phyloP scores from a whole-genome alignment of 257 asterid genomes.

The Striga asiatica region DNA sequence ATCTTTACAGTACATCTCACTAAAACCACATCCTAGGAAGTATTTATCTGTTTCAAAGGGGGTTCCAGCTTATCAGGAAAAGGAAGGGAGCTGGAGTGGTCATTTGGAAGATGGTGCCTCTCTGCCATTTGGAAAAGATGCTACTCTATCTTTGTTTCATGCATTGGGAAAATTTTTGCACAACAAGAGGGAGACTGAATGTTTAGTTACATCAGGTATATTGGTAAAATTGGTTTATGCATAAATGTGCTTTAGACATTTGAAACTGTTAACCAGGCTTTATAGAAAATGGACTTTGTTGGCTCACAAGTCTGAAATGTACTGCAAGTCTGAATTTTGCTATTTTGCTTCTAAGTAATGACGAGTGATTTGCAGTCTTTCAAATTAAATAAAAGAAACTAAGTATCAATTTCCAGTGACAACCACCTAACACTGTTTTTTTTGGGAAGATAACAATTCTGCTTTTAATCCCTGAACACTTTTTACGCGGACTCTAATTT shows the following conservation, averaged over 20 bases:
- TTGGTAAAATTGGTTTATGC: constrained; percentile 7
- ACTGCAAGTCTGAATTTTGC: background rate
- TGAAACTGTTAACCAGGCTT: background rate
- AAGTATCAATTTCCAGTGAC: background rate
- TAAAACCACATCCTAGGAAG: constrained; percentile 33
- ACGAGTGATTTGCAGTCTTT: background rate
- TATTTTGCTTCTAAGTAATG: background rate
- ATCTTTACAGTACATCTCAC: constrained; percentile 73
- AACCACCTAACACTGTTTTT: background rate
- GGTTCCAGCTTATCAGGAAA: constrained; percentile 19
- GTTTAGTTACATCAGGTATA: constrained; percentile 41
- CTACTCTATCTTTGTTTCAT: constrained; percentile 71
- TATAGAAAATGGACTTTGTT: constrained; percentile 8
- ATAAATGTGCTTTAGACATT: background rate
- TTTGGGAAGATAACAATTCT: background rate
- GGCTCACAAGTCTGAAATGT: background rate
- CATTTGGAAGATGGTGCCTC: constrained; percentile 24
- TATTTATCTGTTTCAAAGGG: constrained; percentile 24
- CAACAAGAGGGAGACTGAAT: constrained; percentile 69
- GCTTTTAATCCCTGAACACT: background rate
- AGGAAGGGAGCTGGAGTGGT: constrained; percentile 19
- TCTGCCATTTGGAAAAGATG: constrained; percentile 83
- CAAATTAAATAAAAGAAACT: background rate
- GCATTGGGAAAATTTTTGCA: constrained; percentile 95
- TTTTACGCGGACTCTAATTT: background rate